Conservation (phyloP, 2,329 filamentous ascomycete species). For the Penicillium crustosum region DNA sequence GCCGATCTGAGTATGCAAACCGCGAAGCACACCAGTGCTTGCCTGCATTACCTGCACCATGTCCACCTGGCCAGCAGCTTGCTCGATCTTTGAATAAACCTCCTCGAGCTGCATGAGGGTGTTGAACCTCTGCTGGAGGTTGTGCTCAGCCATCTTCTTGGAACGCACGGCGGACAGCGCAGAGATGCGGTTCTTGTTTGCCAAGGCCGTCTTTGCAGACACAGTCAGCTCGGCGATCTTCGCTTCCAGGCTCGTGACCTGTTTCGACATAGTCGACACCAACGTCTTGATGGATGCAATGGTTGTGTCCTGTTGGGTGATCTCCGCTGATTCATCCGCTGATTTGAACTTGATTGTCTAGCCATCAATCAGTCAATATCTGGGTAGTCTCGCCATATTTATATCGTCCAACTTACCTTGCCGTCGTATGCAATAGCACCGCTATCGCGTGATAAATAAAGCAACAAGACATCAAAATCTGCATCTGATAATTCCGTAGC, state of each 20-base stretch:
- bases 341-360: constrained; percentile 72
- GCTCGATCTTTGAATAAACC: constrained; percentile 77
- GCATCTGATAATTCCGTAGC: constrained; percentile 55
- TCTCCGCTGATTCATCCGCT: constrained; percentile 50
- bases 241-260: constrained; percentile 64
- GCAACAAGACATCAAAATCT: constrained; percentile 70
- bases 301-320: constrained; percentile 76
- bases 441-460: constrained; percentile 68
- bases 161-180: constrained; percentile 77
- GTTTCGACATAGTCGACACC: constrained; percentile 63
- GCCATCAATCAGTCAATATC: constrained; percentile 20
- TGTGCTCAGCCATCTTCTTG: constrained; percentile 77
- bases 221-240: constrained; percentile 52
- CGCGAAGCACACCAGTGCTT: constrained; percentile 69
- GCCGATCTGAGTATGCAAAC: constrained; percentile 74
- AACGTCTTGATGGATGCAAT: constrained; percentile 79
- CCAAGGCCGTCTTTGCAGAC: constrained; percentile 68
- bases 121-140: constrained; percentile 68
- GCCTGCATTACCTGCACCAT: constrained; percentile 80
- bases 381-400: neutral
- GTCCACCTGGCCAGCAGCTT: constrained; percentile 80
- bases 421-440: constrained; percentile 50
- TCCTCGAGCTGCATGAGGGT: constrained; percentile 80
- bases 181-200: constrained; percentile 68
- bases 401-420: constrained; percentile 37